Evolutionary conservation across 164 flowering plant species (phyloP).

Genomic region (Aristolochia contorta): DNA sequence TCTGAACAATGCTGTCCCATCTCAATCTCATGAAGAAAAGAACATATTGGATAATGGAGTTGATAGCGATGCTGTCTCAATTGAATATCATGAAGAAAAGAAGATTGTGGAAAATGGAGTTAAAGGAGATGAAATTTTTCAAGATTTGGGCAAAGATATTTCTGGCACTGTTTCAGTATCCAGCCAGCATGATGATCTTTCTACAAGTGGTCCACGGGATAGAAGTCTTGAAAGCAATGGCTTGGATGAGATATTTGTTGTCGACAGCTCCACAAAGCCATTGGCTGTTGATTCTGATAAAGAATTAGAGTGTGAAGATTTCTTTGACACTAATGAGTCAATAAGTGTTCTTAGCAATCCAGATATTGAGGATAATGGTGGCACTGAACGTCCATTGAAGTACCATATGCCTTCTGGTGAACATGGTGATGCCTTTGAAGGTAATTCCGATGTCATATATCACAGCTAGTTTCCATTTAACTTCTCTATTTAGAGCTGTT

Average conservation of each 20-base stretch:
- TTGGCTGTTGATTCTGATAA: conserved; percentile 12
- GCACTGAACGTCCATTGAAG: conserved; percentile 29
- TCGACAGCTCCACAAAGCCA: conserved; percentile 11
- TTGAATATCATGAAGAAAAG: conserved; percentile 15
- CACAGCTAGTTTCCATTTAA: too few species aligned
- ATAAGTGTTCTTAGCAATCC: conserved; percentile 43
- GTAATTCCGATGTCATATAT: conserved; percentile 20
- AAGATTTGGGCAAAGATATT: conserved; percentile 8
- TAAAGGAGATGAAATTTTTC: conserved; percentile 1
- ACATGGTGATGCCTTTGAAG: conserved; percentile 91
- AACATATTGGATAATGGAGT: conserved; percentile 7
- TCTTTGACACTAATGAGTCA: conserved; percentile 61
- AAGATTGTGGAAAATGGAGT: conserved; percentile 7
- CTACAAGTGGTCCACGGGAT: conserved; percentile 16
- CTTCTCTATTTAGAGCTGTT: too few species aligned
- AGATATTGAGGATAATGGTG: conserved; percentile 42
- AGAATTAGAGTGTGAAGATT: conserved; percentile 41
- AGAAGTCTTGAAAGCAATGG: conserved; percentile 10
- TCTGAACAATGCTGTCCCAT: conserved; percentile 19
- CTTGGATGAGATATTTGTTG: conserved; percentile 4
- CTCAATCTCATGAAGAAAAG: conserved; percentile 16
- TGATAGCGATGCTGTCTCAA: conserved; percentile 21
- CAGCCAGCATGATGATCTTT: conserved; percentile 2
- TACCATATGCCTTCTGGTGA: conserved; percentile 35
- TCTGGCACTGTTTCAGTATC: conserved; percentile 2